A percentile compares a stretch with the other conserved stretches of the same genome.
phyloP scores from a whole-genome alignment of 108 stramenopile genomes.

The Phaeodactylum tricornutum region DNA sequence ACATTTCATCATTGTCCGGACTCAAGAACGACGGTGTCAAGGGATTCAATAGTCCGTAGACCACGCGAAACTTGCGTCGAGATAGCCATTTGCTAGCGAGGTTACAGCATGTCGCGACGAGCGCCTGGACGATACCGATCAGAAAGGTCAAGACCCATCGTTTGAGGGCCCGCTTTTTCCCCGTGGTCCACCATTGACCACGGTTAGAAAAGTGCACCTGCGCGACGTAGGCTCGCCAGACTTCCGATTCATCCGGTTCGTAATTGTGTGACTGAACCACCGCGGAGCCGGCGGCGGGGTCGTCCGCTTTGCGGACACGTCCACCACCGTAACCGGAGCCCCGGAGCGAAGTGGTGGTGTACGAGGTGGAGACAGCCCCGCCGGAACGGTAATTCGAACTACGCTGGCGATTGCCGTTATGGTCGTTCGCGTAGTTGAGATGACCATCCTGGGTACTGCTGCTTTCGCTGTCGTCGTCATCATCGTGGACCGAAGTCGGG shows the following conservation, averaged over 20 bases:
- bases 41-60: slow-evolving; percentile 52
- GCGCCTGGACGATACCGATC: slow-evolving; percentile 71
- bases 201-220: slow-evolving; percentile 78
- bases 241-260: slow-evolving; percentile 82
- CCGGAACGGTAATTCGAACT: too few relatives aligned
- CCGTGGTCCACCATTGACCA: slow-evolving; percentile 89
- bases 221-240: slow-evolving; percentile 77
- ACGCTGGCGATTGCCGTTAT: too few relatives aligned
- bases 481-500: too few relatives aligned
- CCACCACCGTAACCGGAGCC: slow-evolving; percentile 53
- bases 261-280: slow-evolving; percentile 78
- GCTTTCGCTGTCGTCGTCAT: too few relatives aligned
- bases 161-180: slow-evolving; percentile 63
- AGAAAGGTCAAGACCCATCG: slow-evolving; percentile 74
- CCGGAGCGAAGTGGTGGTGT: slow-evolving; percentile 14
- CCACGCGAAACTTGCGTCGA: slow-evolving; percentile 52
- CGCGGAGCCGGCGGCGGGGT: neutral
- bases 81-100: slow-evolving; percentile 32
- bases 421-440: too few relatives aligned
- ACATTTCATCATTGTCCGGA: slow-evolving; percentile 1
- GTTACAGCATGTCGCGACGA: slow-evolving; percentile 64
- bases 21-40: neutral
- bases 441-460: too few relatives aligned
- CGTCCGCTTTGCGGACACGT: slow-evolving; percentile 2
- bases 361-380: too few relatives aligned